Conservation (phyloP, 371 early-diverging fungal species). For the Lichtheimia corymbifera region DNA sequence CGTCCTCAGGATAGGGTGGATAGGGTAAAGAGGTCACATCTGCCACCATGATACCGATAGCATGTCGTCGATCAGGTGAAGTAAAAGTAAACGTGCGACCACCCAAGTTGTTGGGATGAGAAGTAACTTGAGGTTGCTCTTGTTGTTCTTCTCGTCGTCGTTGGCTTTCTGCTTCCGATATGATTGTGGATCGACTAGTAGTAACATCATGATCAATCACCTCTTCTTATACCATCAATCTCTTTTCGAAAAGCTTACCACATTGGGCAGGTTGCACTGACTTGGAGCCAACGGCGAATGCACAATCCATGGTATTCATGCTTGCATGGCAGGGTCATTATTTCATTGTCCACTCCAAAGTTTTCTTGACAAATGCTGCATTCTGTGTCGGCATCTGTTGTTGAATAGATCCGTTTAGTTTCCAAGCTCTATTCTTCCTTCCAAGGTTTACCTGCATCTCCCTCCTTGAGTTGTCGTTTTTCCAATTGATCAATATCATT, state of each 20-base stretch:
- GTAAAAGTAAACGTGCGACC: neutral
- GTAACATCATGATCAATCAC: neutral
- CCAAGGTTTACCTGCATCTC: neutral
- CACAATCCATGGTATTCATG: conserved; percentile 27
- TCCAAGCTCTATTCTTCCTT: too few relatives aligned
- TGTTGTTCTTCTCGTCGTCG: neutral
- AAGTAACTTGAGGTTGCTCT: too few relatives aligned
- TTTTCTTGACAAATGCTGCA: conserved; percentile 23
- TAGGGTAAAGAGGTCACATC: too few relatives aligned
- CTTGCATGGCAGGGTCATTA: conserved; percentile 20
- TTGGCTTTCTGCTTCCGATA: neutral
- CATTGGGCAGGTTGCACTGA: conserved; percentile 23
- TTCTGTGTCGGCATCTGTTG: conserved; percentile 8
- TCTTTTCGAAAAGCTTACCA: conserved; percentile 12
- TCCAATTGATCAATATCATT: too few relatives aligned
- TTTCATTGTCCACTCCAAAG: conserved; percentile 3
- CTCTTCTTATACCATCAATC: neutral
- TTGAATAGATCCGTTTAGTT: too few relatives aligned
- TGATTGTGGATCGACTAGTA: neutral
- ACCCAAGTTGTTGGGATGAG: neutral
- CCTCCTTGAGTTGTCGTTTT: neutral
- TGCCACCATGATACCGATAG: too few relatives aligned
- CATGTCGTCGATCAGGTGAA: neutral
- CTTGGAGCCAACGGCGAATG: conserved; percentile 17
- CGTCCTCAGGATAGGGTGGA: too few relatives aligned